Evolutionary conservation across 2,329 filamentous ascomycete genomes (phyloP).

Genomic region (Verticillium zaregamsianum): DNA sequence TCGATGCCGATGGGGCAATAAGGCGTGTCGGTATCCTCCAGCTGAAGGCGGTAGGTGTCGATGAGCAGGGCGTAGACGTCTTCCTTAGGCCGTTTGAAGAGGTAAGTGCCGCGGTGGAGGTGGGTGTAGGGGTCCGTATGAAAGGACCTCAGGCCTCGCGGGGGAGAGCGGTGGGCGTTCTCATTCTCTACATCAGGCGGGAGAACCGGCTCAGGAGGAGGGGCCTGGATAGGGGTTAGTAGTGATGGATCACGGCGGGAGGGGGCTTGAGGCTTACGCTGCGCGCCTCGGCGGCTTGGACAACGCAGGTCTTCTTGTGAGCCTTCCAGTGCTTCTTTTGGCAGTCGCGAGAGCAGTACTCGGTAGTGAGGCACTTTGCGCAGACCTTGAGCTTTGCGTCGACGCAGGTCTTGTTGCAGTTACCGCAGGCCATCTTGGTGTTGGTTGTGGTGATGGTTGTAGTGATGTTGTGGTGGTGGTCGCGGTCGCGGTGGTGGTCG

Average conservation of each 20-base stretch:
- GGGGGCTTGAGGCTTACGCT: too few species aligned
- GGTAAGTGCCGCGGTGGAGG: slow-evolving; percentile 34
- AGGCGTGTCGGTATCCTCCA: slow-evolving; percentile 24
- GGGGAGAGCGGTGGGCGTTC: slow-evolving; percentile 8
- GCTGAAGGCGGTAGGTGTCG: slow-evolving; percentile 43
- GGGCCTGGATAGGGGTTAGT: neutral
- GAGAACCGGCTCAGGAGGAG: neutral
- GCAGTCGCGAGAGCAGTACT: neutral
- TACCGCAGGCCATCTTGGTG: slow-evolving; percentile 15
- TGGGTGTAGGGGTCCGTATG: slow-evolving; percentile 32
- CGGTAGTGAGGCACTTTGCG: slow-evolving; percentile 36
- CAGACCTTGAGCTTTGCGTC: slow-evolving; percentile 31
- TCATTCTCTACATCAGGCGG: neutral
- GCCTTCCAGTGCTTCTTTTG: neutral
- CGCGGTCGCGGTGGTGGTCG: too few species aligned
- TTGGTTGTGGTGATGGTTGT: neutral
- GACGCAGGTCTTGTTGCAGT: slow-evolving; percentile 22
- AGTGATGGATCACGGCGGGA: too few species aligned
- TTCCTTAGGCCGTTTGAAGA: slow-evolving; percentile 36
- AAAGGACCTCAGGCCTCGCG: slow-evolving; percentile 19
- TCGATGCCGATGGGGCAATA: too few species aligned
- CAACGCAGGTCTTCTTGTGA: neutral
- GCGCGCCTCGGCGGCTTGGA: too few species aligned
- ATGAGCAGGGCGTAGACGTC: slow-evolving; percentile 43
- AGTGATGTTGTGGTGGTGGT: too few species aligned